Evolutionary conservation across 352 stramenopile genomes (phyloP), one percentile per base, ranked within the genome.

Genomic region (Globisporangium abappressorium): DNA sequence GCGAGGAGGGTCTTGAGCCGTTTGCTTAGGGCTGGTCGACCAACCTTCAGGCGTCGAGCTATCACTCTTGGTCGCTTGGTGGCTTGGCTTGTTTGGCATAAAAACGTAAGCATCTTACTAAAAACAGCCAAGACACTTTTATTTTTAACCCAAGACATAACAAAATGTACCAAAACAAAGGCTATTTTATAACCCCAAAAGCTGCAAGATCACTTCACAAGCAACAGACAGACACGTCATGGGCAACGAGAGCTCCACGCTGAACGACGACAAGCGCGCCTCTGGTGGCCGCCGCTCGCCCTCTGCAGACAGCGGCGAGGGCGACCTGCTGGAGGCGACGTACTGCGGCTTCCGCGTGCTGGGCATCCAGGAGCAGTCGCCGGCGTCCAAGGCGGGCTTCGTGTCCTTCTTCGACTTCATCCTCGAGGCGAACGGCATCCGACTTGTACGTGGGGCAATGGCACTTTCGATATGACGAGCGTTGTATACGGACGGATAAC

Each of bases 371-470:
- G 93, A 98, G 41, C 85, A 98, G 66, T 98, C 87, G 51, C 97
- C 97, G 2, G 95, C 97, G 9, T 85, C 86, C 20, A 73, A 79
- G 22, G 95, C 94, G 24, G 96, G 97, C 53, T 93, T 99, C 43
- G 96, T 99, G 38, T 96, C 83, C 66, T 99, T 99, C 76, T 98
- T 99, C 65, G 97, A 99, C 81, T 99, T 99, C 78, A 97, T 99
- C 66, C 85, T 99, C 22, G 94, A 94, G 30, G 94, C 89, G 57
- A 98, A 99, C 67, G 73, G 77, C 78, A 90, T 98, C 85, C 91
- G 82, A 80, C 68, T 92, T 79, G 72, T 93, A 72, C 57, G 69
- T 62, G 12, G 3, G 66, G 12, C 6, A 5, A 20, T 53, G 14
- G 38, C n/a, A 7, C 34, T 0, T 51, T 59, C 15, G 47, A 43